These are phyloP conservation scores for Phytophthora sansomeana DNA, from an alignment of 352 stramenopile species.

Conservation along the genomic window DNA sequence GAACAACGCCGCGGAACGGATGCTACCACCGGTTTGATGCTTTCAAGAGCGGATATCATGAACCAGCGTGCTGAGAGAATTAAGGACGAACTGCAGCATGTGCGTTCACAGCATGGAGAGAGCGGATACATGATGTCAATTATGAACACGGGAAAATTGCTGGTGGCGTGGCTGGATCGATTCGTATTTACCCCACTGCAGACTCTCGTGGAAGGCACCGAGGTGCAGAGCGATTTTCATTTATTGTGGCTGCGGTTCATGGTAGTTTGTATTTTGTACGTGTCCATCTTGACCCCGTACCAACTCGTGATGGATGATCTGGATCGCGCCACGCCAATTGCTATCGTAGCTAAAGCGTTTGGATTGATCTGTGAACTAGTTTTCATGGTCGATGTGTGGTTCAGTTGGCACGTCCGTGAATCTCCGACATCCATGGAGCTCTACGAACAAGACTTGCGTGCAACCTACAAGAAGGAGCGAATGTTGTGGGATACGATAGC, in stretches of 20 bases:
- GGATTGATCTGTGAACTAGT: slow-evolving; percentile 50
- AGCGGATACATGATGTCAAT: not conserved
- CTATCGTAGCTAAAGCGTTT: slow-evolving; percentile 22
- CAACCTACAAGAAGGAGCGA: slow-evolving; percentile 49
- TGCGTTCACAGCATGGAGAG: slow-evolving; percentile 10
- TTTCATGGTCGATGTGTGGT: slow-evolving; percentile 56
- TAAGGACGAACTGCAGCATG: slow-evolving; percentile 22
- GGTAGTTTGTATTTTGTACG: slow-evolving; percentile 44
- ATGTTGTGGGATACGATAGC: slow-evolving; percentile 53
- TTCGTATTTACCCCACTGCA: not conserved
- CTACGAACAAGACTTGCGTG: slow-evolving; percentile 50
- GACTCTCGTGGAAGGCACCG: slow-evolving; percentile 33
- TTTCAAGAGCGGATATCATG: slow-evolving; percentile 26
- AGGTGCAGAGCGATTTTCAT: slow-evolving; percentile 55
- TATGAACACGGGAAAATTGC: not conserved
- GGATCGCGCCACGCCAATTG: slow-evolving; percentile 12
- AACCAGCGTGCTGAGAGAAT: slow-evolving; percentile 23
- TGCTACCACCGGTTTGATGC: slow-evolving; percentile 16
- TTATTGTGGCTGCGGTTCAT: slow-evolving; percentile 49
- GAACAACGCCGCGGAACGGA: slow-evolving; percentile 21
- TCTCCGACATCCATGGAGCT: slow-evolving; percentile 52
- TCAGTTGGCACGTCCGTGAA: slow-evolving; percentile 49
- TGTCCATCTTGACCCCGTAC: slow-evolving; percentile 53
- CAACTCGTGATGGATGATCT: slow-evolving; percentile 51
- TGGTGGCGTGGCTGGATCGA: slow-evolving; percentile 16